Percentiles rank a stretch among this genome's conserved stretches.
These are phyloP conservation scores for Phytophthora hybrid DNA, from an alignment of 352 stramenopile species.

Conservation along the genomic window DNA sequence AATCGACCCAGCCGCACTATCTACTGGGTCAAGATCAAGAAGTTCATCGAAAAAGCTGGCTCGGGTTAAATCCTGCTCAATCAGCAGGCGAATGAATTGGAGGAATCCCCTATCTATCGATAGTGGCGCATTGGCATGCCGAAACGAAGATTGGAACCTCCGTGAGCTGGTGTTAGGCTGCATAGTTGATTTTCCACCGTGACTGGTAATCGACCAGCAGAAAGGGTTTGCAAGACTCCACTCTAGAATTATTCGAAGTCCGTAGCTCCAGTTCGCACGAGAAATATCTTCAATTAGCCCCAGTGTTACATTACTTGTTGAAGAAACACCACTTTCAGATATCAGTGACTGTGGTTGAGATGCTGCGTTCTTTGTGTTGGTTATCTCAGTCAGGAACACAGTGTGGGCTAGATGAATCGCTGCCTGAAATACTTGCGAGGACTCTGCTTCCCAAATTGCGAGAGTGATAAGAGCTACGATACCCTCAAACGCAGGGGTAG, in stretches of 20 bases:
- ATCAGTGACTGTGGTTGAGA: too few species aligned
- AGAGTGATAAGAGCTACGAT: constrained; percentile 47
- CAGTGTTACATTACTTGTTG: neutral
- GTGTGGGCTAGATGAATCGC: constrained; percentile 54
- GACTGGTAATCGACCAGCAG: constrained; percentile 44
- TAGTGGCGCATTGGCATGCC: constrained; percentile 2
- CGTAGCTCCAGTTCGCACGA: constrained; percentile 33
- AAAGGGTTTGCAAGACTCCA: constrained; percentile 31
- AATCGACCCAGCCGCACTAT: neutral
- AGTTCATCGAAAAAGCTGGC: constrained; percentile 43
- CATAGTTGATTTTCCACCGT: neutral
- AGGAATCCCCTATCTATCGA: constrained; percentile 49
- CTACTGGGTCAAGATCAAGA: constrained; percentile 11
- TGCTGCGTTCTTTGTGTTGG: neutral
- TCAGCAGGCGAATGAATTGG: constrained; percentile 48
- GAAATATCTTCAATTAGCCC: constrained; percentile 28
- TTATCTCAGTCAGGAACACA: constrained; percentile 37
- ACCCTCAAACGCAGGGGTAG: constrained; percentile 51
- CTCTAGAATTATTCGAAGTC: constrained; percentile 41
- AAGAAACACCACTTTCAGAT: neutral
- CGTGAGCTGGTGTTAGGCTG: neutral
- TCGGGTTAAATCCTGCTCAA: constrained; percentile 42
- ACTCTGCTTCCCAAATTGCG: constrained; percentile 34
- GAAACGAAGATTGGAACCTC: neutral
- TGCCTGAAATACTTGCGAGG: constrained; percentile 44